A percentile compares a stretch with the other conserved stretches of the same genome.
Evolutionary conservation across 768 basidiomycete species (phyloP).

Genomic region (Phaeotremella skinneri): DNA sequence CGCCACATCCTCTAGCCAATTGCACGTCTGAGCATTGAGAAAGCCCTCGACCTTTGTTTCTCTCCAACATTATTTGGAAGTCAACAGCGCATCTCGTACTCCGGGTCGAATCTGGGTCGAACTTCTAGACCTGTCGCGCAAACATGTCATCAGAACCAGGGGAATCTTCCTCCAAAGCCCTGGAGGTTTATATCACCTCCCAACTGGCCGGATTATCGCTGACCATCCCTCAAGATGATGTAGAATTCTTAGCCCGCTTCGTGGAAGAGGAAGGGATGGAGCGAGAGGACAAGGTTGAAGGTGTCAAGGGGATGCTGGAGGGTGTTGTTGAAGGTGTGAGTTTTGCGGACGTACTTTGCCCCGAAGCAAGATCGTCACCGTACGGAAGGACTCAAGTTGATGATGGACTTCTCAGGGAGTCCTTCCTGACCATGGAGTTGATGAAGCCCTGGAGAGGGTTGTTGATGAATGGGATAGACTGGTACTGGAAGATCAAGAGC

Average conservation of each 20-base stretch:
- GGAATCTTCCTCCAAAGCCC: conserved; percentile 37
- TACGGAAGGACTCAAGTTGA: no score
- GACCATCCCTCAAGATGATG: conserved; percentile 41
- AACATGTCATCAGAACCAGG: conserved; percentile 6
- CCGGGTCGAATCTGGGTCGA: no score
- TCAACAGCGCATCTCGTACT: no score
- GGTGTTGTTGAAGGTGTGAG: conserved; percentile 38
- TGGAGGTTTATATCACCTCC: conserved; percentile 39
- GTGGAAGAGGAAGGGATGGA: conserved; percentile 51
- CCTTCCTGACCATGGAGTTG: conserved; percentile 25
- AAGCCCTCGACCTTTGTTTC: no score
- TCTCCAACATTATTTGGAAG: no score
- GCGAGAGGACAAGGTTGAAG: conserved; percentile 47
- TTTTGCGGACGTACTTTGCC: neutral
- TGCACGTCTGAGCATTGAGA: no score
- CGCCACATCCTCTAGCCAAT: no score
- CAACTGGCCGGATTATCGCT: conserved; percentile 32
- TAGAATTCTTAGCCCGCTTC: conserved; percentile 49
- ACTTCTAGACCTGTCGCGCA: no score
- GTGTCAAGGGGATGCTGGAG: conserved; percentile 49
- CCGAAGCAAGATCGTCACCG: no score
- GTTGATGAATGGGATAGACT: conserved; percentile 33
- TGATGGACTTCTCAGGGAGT: conserved; percentile 16
- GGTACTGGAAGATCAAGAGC: conserved; percentile 14
- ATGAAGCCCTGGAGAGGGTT: conserved; percentile 28